Percentiles rank a stretch among this genome's conserved stretches.
Conservation (phyloP, 2,329 filamentous ascomycete genomes). For the Alternaria gaisen region DNA sequence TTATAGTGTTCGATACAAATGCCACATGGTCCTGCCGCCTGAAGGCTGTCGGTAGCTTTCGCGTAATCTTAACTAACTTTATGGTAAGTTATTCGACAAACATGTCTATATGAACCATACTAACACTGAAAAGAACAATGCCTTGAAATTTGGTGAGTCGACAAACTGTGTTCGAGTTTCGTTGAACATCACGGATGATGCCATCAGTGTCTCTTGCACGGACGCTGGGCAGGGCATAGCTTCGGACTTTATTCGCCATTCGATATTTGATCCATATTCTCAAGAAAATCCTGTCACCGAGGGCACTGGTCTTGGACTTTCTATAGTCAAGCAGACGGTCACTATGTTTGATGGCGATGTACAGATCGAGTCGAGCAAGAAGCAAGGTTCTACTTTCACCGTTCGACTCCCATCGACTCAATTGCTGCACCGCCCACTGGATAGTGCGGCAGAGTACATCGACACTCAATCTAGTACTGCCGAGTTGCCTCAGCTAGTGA, state of each 20-base stretch:
- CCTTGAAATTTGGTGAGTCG: constrained; percentile 9
- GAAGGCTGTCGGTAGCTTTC: constrained; percentile 12
- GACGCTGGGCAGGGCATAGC: constrained; percentile 11
- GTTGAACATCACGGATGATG: background rate
- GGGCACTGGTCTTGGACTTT: constrained; percentile 15
- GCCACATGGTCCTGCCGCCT: constrained; percentile 3
- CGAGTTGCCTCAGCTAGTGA: background rate
- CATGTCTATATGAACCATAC: background rate
- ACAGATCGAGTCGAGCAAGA: constrained; percentile 8
- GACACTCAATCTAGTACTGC: background rate
- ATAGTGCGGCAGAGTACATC: background rate
- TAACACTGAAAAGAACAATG: constrained; percentile 7
- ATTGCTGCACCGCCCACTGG: background rate
- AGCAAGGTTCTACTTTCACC: constrained; percentile 11
- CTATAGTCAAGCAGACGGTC: constrained; percentile 14
- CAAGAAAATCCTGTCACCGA: constrained; percentile 12
- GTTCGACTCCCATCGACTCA: constrained; percentile 1
- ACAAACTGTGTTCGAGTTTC: constrained; percentile 12
- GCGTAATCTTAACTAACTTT: constrained; percentile 9
- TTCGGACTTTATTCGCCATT: constrained; percentile 12
- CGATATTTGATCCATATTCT: constrained; percentile 14
- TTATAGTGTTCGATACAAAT: constrained; percentile 13
- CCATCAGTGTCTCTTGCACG: background rate
- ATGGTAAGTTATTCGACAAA: background rate
- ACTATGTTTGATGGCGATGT: constrained; percentile 7